Evolutionary conservation across 495 filamentous ascomycete species (phyloP), one percentile per base, ranked within the genome.

Genomic region (Xylaria venustula): DNA sequence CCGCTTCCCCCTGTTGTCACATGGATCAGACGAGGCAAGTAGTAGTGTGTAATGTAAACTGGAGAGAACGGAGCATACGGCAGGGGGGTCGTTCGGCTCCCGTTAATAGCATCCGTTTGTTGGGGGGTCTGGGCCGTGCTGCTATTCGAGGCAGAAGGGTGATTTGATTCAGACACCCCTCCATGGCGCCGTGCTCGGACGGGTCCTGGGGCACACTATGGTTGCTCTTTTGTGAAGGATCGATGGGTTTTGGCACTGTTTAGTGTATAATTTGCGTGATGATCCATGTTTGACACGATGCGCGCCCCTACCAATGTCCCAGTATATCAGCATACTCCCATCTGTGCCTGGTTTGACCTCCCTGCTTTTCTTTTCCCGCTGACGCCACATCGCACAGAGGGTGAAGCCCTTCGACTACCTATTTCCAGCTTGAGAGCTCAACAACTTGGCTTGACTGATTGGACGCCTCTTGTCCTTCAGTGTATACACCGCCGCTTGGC

Each of bases 401-500:
- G 41, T 11, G 12, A 36, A 28, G 32, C 5, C 41, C 41, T 47
- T 54, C 42, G 19, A 19, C 8, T 0, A n/a, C 11, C 30, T 5
- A 34, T 42, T 61, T 45, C 40, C 47, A 15, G 12, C 20, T 22
- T 26, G 23, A 30, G 20, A 48, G 32, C 40, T 42, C 17, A 14
- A 28, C 41, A 41, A 40, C 19, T 7, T 49, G 30, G 20, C 32
- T 49, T 44, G 55, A 45, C 52, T 56, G 22, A 41, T 62, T 56
- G 51, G 48, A 40, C 34, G 7, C 23, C 32, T 37, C 20, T 20
- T 2, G 30, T 54, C n/a, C 36, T 46, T 49, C 45, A 56, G 32
- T 45, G n/a, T 22, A 61, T 51, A 49, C 26, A 57, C 25, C 52
- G 53, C 60, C 60, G 60, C 60, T 62, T 62, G 60, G 36, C 60